Evolutionary conservation across 495 filamentous ascomycete genomes (phyloP).

Genomic region (Aspergillus cavernicola): DNA sequence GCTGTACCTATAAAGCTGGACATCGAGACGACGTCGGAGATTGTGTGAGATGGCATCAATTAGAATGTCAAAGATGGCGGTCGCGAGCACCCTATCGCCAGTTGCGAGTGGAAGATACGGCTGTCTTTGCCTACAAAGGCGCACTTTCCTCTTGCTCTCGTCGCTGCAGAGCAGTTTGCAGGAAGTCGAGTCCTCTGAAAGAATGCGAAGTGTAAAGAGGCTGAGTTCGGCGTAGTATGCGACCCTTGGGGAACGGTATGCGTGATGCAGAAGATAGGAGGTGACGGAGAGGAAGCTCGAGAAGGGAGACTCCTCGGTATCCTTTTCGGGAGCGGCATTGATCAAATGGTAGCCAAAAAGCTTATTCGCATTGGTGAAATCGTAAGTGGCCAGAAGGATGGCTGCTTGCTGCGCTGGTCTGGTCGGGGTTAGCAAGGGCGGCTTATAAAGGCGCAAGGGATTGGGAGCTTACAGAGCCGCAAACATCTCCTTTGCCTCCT

Average conservation of each 20-base stretch:
- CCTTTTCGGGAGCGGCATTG: conserved; percentile 54
- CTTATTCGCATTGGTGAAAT: conserved; percentile 93
- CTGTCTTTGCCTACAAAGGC: conserved; percentile 85
- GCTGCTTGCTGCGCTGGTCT: conserved; percentile 78
- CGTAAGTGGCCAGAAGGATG: conserved; percentile 80
- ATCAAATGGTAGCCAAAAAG: conserved; percentile 87
- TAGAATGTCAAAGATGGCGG: conserved; percentile 77
- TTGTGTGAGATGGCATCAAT: conserved; percentile 94
- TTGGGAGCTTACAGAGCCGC: conserved; percentile 52
- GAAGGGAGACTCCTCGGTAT: conserved; percentile 71
- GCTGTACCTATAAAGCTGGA: conserved; percentile 69
- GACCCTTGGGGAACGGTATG: conserved; percentile 74
- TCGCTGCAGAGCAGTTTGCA: conserved; percentile 85
- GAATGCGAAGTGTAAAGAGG: conserved; percentile 76
- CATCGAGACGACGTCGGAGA: conserved; percentile 77
- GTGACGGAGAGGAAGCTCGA: conserved; percentile 80
- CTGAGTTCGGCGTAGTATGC: conserved; percentile 78
- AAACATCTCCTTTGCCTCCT: conserved; percentile 78
- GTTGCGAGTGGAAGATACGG: conserved; percentile 77
- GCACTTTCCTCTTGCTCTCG: conserved; percentile 69
- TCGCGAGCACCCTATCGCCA: conserved; percentile 65
- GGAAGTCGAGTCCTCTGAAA: conserved; percentile 80
- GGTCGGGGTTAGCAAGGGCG: conserved; percentile 12
- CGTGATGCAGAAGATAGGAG: conserved; percentile 91
- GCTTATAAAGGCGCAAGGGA: conserved; percentile 5